A percentile compares a stretch with the other conserved stretches of the same genome.
These are phyloP conservation scores for Tetradesmus lagerheimii DNA, from an alignment of 139 green algal genomes.

Conservation along the genomic window DNA sequence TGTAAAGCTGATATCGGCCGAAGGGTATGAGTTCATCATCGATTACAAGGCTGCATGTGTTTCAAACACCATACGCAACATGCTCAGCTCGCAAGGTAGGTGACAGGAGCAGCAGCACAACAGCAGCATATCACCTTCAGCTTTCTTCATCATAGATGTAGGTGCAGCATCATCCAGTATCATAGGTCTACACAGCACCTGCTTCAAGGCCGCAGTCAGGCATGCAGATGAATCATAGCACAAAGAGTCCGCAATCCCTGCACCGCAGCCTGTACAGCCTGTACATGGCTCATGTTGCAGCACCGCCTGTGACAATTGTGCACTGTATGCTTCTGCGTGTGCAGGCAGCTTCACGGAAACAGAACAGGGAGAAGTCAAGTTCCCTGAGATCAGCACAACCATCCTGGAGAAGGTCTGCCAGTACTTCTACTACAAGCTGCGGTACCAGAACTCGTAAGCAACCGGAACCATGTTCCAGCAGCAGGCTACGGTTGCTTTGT, in stretches of 20 bases:
- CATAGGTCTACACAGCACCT: too few relatives aligned
- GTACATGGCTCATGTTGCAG: not conserved
- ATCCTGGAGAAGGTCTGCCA: conserved; percentile 97
- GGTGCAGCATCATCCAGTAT: not conserved
- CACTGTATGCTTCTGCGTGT: not conserved
- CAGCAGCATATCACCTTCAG: not conserved
- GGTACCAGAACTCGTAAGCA: conserved; percentile 86
- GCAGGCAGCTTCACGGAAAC: conserved; percentile 95
- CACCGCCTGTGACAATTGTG: not conserved
- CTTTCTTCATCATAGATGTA: too few relatives aligned
- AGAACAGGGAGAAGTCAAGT: conserved; percentile 88
- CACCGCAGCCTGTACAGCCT: not conserved
- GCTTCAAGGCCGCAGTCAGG: too few relatives aligned
- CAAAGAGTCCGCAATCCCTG: not conserved
- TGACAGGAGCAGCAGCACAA: not conserved
- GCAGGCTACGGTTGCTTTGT: too few relatives aligned
- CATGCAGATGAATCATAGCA: too few relatives aligned
- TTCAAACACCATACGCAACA: conserved; percentile 97
- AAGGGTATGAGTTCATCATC: conserved; percentile 98
- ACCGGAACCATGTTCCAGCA: not conserved
- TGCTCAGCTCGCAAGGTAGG: conserved; percentile 92
- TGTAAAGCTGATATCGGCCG: conserved; percentile 95
- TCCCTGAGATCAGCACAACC: conserved; percentile 92
- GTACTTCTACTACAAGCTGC: conserved; percentile 99
- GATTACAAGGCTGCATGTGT: conserved; percentile 96